Evolutionary conservation across 2,329 filamentous ascomycete genomes (phyloP), one percentile per base, ranked within the genome.

Genomic region (Plectosphaerella cucumerina): DNA sequence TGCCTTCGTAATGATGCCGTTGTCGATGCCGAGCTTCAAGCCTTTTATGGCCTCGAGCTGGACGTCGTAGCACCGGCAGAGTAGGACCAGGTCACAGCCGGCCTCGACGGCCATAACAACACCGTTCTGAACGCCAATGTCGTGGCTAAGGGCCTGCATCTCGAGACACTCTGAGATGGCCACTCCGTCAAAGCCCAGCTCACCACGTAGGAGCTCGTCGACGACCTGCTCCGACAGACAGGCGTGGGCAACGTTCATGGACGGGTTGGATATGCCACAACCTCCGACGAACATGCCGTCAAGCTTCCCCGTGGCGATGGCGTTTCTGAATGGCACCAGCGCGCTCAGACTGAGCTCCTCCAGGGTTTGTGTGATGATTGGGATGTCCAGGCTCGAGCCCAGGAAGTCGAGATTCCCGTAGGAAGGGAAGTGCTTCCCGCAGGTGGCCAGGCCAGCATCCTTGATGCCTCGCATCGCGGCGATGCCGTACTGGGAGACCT

Each of bases 41-140:
- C 92, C 93, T 34, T 87, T 89, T 62, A 99, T 89, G 8, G 92
- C 93, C 69, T 97, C 93, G 57, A 94, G 83, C 66, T 97, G 92
- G 18, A 93, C 86, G 35, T 89, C 85, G 59, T 91, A 95, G 6
- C 90, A 91, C 43, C 91, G 85, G 61, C 92, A 97, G 1, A 97
- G 80, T 6, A 97, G 80, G 5, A 97, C 84, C 49, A 97, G 75
- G 66, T 99, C 94, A 64, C 94, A 97, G 14, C 94, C 94, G 31
- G 94, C 93, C 66, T 96, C 94, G 47, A 97, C 89, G 4, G 94
- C 94, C 91, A 97, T 97, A 59, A 97, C 90, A 1, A 93, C 96
- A 12, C 94, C 94, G 39, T 94, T 93, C 59, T 93, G 91, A 17
- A 99, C 91, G n/a, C 93, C 93, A 47, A 97, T 94, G 60, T 97